Base-by-base conservation (phyloP, 139 green algal genomes). In the Protoeuglena noctilucae region DNA sequence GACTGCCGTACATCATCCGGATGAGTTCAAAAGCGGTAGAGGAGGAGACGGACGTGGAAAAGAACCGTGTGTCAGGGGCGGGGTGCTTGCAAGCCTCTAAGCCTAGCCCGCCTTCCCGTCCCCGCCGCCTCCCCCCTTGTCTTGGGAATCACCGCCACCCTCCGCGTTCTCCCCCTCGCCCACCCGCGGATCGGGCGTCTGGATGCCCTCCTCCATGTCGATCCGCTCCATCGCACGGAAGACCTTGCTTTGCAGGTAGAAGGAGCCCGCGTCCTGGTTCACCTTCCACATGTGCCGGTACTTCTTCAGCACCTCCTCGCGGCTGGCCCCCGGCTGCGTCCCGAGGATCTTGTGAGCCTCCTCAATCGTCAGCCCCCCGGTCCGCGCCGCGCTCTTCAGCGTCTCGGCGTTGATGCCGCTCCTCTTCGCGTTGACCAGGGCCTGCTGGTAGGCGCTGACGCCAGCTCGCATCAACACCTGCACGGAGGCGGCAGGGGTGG, bases 171-270 rank as follows among this genome's bases (percentile, higher is more conserved):
- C 34, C 34, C 34, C 34, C 34, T 43, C 34, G 9, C 34, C 34
- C 34, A 12, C 34, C 9, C 34, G 34, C 34, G 34, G 24, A 5
- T 28, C 49, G 17, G 16, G n/a, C 21, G 29, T 29, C 16, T 55
- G 21, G 6, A 22, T 14, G 21, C 24, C 24, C 24, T 41, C 24
- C 53, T 60, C 53, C 40, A 39, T 26, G 22, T 60, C 53, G 19
- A 60, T 5, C 53, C 53, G 40, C 23, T 60, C 53, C 22, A 30
- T 60, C 22, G 53, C 53, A 5, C 53, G 25, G 40, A 53, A 60
- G 26, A 60, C 30, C 53, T 60, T 60, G 28, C 26, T 48, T 21
- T 54, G 53, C 53, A 60, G 23, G 53, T 60, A 60, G 30, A 60
- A 60, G 26, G 26, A 53, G 27, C 53, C 53, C 19, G 28, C 16